Conservation (phyloP, 306 rosid genomes). For the Gillenia trifoliata region DNA sequence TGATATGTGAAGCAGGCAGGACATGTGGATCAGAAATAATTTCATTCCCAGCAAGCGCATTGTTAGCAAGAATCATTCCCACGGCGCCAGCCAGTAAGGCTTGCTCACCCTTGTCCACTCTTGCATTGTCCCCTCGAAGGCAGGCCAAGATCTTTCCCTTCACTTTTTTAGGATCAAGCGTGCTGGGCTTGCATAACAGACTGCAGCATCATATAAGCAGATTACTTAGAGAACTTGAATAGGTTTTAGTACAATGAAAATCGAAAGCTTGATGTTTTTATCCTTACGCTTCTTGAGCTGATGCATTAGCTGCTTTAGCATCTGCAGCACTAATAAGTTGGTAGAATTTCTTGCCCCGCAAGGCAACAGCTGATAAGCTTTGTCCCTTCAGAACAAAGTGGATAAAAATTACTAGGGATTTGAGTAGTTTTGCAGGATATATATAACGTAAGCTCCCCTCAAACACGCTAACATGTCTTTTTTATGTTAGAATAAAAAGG, state of each 20-base stretch:
- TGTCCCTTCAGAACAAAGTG: conserved; percentile 51
- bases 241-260: background rate
- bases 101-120: conserved; percentile 87
- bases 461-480: background rate
- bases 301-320: conserved; percentile 55
- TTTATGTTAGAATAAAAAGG: background rate
- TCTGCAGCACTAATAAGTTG: conserved; percentile 51
- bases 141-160: conserved; percentile 80
- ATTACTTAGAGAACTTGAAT: background rate
- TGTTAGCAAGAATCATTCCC: conserved; percentile 85
- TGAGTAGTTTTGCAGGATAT: background rate
- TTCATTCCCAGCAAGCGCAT: conserved; percentile 52
- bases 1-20: conserved; percentile 82
- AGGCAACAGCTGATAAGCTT: conserved; percentile 52
- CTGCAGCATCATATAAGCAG: conserved; percentile 29
- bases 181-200: conserved; percentile 63
- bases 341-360: conserved; percentile 40
- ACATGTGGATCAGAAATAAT: conserved; percentile 83
- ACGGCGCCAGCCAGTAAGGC: conserved; percentile 73
- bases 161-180: conserved; percentile 72
- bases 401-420: background rate
- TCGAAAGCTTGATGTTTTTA: background rate
- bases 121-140: conserved; percentile 73
- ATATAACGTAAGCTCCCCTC: background rate
- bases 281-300: conserved; percentile 64